Percentiles rank a stretch among this genome's conserved stretches.
Evolutionary conservation across 106 monocot species (phyloP).

Genomic region (Dioscorea dumetorum): DNA sequence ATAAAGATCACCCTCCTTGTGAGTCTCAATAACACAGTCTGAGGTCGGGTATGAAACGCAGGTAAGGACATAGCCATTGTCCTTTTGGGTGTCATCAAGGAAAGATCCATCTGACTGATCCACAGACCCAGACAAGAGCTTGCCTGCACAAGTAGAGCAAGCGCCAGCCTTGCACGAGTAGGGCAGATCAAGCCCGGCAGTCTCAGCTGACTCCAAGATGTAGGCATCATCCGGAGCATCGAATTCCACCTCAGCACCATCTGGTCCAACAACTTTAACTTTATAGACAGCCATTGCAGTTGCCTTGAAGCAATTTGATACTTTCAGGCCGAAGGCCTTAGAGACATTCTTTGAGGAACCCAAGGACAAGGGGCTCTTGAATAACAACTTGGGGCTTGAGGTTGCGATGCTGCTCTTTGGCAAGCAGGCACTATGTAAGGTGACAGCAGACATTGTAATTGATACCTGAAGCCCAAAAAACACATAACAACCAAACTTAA

Average conservation of each 20-base stretch:
- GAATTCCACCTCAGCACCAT: constrained; percentile 46
- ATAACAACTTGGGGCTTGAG: constrained; percentile 2
- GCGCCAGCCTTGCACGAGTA: constrained; percentile 77
- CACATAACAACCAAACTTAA: no score
- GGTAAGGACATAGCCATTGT: constrained; percentile 55
- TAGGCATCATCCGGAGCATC: constrained; percentile 61
- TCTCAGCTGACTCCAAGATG: constrained; percentile 70
- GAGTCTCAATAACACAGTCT: constrained; percentile 64
- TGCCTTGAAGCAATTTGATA: constrained; percentile 27
- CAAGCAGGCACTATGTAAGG: constrained; percentile 17
- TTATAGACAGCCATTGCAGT: constrained; percentile 49
- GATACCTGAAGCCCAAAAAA: constrained; percentile 4
- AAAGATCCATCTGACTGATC: constrained; percentile 79
- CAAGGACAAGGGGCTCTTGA: constrained; percentile 15
- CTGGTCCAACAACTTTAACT: constrained; percentile 55
- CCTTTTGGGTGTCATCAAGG: constrained; percentile 47
- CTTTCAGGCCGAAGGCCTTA: constrained; percentile 26
- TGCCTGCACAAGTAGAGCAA: constrained; percentile 76
- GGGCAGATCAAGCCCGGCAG: constrained; percentile 49
- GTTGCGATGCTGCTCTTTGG: constrained; percentile 2
- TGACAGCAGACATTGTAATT: constrained; percentile 24
- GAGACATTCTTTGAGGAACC: constrained; percentile 18
- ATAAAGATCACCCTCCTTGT: constrained; percentile 71
- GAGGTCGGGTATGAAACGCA: constrained; percentile 57
- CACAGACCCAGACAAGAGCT: constrained; percentile 31